Conservation (phyloP, 2,329 filamentous ascomycete genomes). For the Colletotrichum sp. region DNA sequence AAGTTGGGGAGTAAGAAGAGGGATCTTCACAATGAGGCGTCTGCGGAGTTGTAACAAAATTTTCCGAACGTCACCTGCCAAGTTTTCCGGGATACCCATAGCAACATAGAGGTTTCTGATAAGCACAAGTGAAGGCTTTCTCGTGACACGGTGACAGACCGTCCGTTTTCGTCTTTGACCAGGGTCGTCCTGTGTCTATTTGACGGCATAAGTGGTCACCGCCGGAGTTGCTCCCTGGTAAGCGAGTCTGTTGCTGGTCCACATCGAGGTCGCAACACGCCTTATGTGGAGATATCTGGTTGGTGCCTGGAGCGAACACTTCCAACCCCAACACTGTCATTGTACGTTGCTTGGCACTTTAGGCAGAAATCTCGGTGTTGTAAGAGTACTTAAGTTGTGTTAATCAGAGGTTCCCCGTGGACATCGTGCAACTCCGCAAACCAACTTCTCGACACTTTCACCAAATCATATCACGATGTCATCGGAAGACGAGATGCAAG, state of each 20-base stretch:
- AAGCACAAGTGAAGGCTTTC: not conserved
- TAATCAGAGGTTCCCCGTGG: rapidly evolving
- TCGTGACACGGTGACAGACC: too few relatives aligned
- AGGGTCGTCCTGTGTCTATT: rapidly evolving
- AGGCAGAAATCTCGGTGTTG: not conserved
- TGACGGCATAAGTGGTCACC: rapidly evolving
- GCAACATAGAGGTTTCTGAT: not conserved
- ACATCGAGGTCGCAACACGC: not conserved
- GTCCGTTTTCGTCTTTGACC: not conserved
- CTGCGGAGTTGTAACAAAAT: too few relatives aligned
- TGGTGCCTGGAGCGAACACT: not conserved
- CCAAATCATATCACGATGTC: not conserved
- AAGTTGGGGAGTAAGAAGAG: not conserved
- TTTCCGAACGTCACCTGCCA: not conserved
- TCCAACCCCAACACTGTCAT: rapidly evolving
- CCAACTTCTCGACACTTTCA: not conserved
- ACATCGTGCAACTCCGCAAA: not conserved
- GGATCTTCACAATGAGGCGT: not conserved
- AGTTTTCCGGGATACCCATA: not conserved
- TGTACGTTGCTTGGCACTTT: not conserved
- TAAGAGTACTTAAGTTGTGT: rapidly evolving
- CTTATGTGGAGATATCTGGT: not conserved
- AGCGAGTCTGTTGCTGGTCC: not conserved
- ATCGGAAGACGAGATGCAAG: not conserved
- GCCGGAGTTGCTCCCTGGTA: not conserved